Base-by-base conservation (phyloP, 768 basidiomycete genomes). In the Obba rivulosa region DNA sequence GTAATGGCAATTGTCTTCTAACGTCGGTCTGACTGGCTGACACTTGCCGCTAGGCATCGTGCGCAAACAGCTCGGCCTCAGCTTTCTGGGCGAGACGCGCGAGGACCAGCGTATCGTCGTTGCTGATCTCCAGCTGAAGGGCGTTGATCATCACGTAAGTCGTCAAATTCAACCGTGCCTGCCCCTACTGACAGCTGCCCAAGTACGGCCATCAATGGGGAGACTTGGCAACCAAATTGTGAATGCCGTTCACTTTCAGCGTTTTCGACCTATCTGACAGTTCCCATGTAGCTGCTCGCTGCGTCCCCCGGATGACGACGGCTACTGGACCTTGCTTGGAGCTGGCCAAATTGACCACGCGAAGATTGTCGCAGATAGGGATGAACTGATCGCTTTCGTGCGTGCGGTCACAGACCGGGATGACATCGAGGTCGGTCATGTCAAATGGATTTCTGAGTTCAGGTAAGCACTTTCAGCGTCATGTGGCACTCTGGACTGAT, bases 81-180 rank as follows among this genome's bases (percentile, higher is more conserved):
- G 60, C 0, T 78, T 78, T 50, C 49, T 69, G 0, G 76, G 76
- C 0, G 66, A 76, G 48, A 72, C 69, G 0, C 56, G 49, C 8
- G 55, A 65, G 4, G 55, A 67, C 17, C 22, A 43, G 2, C 55
- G 45, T 1, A 36, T 49, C 34, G 45, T 71, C 0, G 57, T 66
- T 8, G 76, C 66, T 1, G 73, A 79, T 49, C 61, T 76, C 21
- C 49, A 65, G 24, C 35, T 71, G 0, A 64, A 70, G 34, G 66
- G 65, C 0, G 2, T 71, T 2, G 62, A 63, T 28, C 49, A 58
- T 28, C 48, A 55, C 2, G 68, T 70, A 48, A 23, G 66, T 57
- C 9, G n/a, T 3, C 11, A 24, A 21, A n/a, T 39, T n/a, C 8
- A 8, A n/a, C 16, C n/a, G n/a, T n/a, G 8, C 16, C n/a, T 39